Conservation (phyloP, 2,329 filamentous ascomycete species). For the Penicillium vulpinum region DNA sequence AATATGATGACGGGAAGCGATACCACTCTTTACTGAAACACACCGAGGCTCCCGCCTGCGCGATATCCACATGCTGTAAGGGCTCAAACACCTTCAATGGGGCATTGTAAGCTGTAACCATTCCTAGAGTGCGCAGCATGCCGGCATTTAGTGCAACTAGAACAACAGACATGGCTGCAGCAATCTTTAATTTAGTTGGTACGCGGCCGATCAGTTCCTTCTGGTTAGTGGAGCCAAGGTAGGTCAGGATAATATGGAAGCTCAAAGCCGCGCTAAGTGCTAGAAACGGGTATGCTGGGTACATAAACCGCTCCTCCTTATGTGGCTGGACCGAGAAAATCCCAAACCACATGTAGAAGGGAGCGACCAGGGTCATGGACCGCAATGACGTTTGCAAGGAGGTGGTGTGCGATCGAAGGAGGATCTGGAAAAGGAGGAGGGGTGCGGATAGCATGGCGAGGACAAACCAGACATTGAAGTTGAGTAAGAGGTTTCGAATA, state of each 20-base stretch:
- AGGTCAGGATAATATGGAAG: conserved; percentile 75
- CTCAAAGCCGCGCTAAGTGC: conserved; percentile 84
- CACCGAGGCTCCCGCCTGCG: conserved; percentile 65
- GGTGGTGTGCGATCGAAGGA: conserved; percentile 60
- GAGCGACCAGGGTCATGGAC: conserved; percentile 73
- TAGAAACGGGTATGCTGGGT: conserved; percentile 88
- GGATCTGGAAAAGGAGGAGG: conserved; percentile 71
- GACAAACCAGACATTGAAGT: conserved; percentile 94
- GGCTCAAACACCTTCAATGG: conserved; percentile 65
- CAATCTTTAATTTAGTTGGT: conserved; percentile 71
- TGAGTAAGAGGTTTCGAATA: conserved; percentile 82
- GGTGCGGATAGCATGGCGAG: conserved; percentile 75
- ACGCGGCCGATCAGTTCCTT: conserved; percentile 69
- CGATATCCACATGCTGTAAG: conserved; percentile 52
- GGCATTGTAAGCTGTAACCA: conserved; percentile 79
- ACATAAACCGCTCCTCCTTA: conserved; percentile 99
- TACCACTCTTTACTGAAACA: conserved; percentile 99
- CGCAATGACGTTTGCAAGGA: conserved; percentile 71
- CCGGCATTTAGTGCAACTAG: conserved; percentile 66
- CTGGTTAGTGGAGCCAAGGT: conserved; percentile 69
- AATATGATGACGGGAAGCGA: conserved; percentile 90
- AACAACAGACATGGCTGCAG: conserved; percentile 60
- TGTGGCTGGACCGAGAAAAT: conserved; percentile 93
- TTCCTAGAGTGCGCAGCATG: conserved; percentile 70
- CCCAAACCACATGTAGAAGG: conserved; percentile 90